A percentile compares a stretch with the other conserved stretches of the same genome.
phyloP scores from a whole-genome alignment of 345 rosid genomes.

The Eucalyptus curtisii region DNA sequence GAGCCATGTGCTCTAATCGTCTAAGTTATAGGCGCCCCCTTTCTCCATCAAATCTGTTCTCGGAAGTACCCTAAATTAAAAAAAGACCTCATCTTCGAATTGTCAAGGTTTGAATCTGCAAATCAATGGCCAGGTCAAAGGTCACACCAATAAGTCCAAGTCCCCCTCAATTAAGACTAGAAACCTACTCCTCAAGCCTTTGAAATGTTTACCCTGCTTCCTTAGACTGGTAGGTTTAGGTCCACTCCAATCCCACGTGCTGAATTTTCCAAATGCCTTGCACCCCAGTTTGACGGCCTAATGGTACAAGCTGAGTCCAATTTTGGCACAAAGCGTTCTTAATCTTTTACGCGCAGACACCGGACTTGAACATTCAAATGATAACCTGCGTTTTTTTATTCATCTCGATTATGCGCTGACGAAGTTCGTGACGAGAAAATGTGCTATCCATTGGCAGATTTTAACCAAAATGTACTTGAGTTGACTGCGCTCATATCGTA shows the following conservation, averaged over 20 bases:
- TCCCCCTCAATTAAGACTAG: not conserved
- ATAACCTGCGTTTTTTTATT: not conserved
- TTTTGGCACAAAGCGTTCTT: not conserved
- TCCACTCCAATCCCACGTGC: not conserved
- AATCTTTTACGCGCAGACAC: not conserved
- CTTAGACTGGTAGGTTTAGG: not conserved
- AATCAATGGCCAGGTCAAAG: not conserved
- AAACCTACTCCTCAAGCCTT: not conserved
- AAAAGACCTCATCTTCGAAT: not conserved
- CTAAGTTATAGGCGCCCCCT: not conserved
- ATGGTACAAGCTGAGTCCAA: not conserved
- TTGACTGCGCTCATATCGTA: not conserved
- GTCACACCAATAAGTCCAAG: not conserved
- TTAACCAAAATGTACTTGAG: not conserved
- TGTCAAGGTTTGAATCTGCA: not conserved
- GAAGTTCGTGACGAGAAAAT: not conserved
- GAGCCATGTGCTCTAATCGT: not conserved
- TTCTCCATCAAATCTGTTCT: not conserved
- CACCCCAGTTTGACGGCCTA: not conserved
- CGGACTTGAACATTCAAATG: not conserved
- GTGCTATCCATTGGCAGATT: not conserved
- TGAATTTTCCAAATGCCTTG: not conserved
- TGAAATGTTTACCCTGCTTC: not conserved
- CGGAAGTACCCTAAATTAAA: not conserved
- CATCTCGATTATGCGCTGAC: not conserved